phyloP scores from a whole-genome alignment of 2,329 filamentous ascomycete species.

The Trichoderma pleuroti region DNA sequence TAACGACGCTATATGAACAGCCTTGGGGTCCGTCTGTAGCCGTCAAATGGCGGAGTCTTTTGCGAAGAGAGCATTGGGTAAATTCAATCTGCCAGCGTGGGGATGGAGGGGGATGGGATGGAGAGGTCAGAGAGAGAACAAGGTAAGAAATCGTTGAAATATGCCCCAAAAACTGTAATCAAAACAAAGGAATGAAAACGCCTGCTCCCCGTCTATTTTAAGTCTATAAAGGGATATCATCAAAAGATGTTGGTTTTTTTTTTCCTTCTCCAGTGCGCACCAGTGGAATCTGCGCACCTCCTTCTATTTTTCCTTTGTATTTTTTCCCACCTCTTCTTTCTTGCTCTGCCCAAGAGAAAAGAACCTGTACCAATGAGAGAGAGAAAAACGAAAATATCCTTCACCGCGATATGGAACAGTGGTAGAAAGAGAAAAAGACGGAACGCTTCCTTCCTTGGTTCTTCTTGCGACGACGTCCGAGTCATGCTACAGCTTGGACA shows the following conservation, averaged over 20 bases:
- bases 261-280: background rate
- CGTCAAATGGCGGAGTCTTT: background rate
- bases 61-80: background rate
- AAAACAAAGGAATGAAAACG: background rate
- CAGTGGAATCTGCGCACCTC: background rate
- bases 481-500: conserved; percentile 12
- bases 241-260: background rate
- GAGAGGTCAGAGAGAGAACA: background rate
- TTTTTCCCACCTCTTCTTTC: background rate
- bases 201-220: conserved; percentile 17
- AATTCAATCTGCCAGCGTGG: background rate
- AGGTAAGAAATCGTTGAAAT: background rate
- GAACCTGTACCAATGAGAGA: background rate
- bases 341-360: background rate
- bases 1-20: conserved; percentile 5
- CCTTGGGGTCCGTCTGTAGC: background rate
- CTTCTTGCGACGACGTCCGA: conserved; percentile 1
- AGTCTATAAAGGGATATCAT: conserved; percentile 20
- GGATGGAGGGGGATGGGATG: background rate
- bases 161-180: background rate
- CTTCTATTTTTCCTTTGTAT: background rate
- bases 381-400: background rate
- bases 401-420: background rate
- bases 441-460: background rate
- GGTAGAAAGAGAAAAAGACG: background rate